These are phyloP conservation scores for Paraphaeosphaeria minitans DNA, from an alignment of 2,329 filamentous ascomycete species.

Conservation along the genomic window DNA sequence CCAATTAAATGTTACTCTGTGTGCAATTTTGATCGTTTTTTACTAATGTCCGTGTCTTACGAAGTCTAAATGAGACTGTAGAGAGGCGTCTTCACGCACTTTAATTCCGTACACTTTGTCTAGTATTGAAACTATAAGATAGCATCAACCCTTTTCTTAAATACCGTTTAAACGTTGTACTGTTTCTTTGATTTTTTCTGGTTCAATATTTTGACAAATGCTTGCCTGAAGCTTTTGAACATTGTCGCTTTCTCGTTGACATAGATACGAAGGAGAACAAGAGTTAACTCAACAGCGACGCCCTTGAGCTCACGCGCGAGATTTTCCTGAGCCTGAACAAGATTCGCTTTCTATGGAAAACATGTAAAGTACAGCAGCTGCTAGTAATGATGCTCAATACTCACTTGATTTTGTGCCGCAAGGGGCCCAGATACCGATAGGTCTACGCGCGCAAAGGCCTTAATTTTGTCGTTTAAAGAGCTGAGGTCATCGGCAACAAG, in stretches of 20 bases:
- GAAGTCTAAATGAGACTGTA: not conserved
- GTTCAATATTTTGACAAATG: not conserved
- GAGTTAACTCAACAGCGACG: not conserved
- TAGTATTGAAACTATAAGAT: not conserved
- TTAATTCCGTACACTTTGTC: not conserved
- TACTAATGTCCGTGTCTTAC: not conserved
- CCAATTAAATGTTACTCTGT: slow-evolving; percentile 6
- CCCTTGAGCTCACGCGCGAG: not conserved
- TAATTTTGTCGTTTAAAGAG: slow-evolving; percentile 1
- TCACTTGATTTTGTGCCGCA: not conserved
- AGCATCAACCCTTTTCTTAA: not conserved
- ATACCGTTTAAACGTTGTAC: not conserved
- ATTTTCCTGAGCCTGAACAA: not conserved
- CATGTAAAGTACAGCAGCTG: too few relatives aligned
- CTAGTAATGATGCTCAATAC: not conserved
- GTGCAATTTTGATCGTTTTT: not conserved
- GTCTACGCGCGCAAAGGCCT: not conserved
- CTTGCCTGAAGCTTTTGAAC: not conserved
- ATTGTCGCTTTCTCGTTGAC: not conserved
- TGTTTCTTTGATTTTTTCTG: not conserved
- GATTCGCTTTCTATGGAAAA: not conserved
- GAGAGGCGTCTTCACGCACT: not conserved
- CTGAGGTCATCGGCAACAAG: slow-evolving; percentile 1
- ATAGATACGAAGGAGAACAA: not conserved
- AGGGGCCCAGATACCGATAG: not conserved